Conservation (phyloP, 352 stramenopile genomes). For the Globisporangium cederbergense region DNA sequence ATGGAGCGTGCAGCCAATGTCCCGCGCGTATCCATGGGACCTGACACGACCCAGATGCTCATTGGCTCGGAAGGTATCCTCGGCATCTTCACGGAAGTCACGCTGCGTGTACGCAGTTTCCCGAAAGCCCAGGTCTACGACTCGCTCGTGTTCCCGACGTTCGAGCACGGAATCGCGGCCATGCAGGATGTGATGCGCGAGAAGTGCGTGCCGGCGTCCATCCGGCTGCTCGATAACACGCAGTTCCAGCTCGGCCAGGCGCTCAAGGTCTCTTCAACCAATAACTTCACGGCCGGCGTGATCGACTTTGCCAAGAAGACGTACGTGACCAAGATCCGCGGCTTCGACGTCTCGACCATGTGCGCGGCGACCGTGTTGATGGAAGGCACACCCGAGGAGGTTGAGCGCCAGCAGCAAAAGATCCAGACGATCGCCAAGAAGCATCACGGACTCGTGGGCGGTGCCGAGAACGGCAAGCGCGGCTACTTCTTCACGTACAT, state of each 20-base stretch:
- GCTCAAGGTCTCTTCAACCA: slow-evolving; percentile 64
- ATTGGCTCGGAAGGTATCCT: slow-evolving; percentile 94
- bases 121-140: slow-evolving; percentile 84
- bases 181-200: slow-evolving; percentile 76
- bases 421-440: slow-evolving; percentile 68
- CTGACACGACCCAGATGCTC: slow-evolving; percentile 86
- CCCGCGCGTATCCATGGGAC: slow-evolving; percentile 83
- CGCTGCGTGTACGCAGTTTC: slow-evolving; percentile 87
- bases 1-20: slow-evolving; percentile 49
- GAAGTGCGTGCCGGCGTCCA: slow-evolving; percentile 77
- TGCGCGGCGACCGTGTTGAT: slow-evolving; percentile 87
- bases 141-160: slow-evolving; percentile 86
- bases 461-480: slow-evolving; percentile 82
- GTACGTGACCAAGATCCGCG: slow-evolving; percentile 75
- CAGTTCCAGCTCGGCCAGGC: slow-evolving; percentile 94
- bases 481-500: slow-evolving; percentile 95
- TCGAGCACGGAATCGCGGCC: slow-evolving; percentile 76
- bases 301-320: slow-evolving; percentile 82
- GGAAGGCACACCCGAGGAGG: slow-evolving; percentile 63
- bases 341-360: slow-evolving; percentile 73
- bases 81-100: slow-evolving; percentile 92
- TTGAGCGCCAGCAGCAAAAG: slow-evolving; percentile 42
- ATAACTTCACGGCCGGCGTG: slow-evolving; percentile 46
- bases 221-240: slow-evolving; percentile 93
- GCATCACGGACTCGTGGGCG: slow-evolving; percentile 81